Conservation (phyloP, 352 stramenopile genomes). For the Globisporangium spiculum region DNA sequence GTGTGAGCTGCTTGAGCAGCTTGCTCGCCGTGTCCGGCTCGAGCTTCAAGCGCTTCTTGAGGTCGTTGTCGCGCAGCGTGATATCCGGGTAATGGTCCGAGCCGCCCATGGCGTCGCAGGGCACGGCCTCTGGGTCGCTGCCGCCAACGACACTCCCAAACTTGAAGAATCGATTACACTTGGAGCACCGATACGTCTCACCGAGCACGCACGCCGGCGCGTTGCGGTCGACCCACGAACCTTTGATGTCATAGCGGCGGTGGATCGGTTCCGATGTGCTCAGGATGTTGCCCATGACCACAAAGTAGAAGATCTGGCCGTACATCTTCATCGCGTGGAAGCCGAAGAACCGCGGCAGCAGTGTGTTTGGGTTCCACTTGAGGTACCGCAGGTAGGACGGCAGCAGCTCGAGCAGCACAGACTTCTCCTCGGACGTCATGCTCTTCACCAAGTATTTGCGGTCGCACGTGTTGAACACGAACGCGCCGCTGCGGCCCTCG, state of each 20-base stretch:
- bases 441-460: slow-evolving; percentile 91
- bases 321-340: slow-evolving; percentile 92
- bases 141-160: slow-evolving; percentile 42
- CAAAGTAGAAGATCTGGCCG: slow-evolving; percentile 88
- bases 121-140: slow-evolving; percentile 18
- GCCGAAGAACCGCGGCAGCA: slow-evolving; percentile 89
- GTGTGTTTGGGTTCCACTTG: slow-evolving; percentile 83
- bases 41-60: slow-evolving; percentile 83
- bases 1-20: slow-evolving; percentile 77
- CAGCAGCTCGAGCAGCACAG: slow-evolving; percentile 76
- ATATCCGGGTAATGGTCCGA: slow-evolving; percentile 83
- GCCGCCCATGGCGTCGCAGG: slow-evolving; percentile 53
- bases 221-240: slow-evolving; percentile 87
- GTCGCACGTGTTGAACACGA: slow-evolving; percentile 90
- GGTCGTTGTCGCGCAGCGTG: slow-evolving; percentile 80
- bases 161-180: slow-evolving; percentile 83
- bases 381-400: slow-evolving; percentile 85
- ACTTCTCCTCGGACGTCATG: slow-evolving; percentile 74
- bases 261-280: slow-evolving; percentile 84
- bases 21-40: slow-evolving; percentile 41
- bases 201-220: slow-evolving; percentile 70
- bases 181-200: slow-evolving; percentile 77
- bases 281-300: slow-evolving; percentile 92
- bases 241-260: slow-evolving; percentile 90
- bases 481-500: slow-evolving; percentile 85